These are phyloP conservation scores for Paspalum vaginatum DNA, from an alignment of 176 grass and related monocot species.

Conservation along the genomic window DNA sequence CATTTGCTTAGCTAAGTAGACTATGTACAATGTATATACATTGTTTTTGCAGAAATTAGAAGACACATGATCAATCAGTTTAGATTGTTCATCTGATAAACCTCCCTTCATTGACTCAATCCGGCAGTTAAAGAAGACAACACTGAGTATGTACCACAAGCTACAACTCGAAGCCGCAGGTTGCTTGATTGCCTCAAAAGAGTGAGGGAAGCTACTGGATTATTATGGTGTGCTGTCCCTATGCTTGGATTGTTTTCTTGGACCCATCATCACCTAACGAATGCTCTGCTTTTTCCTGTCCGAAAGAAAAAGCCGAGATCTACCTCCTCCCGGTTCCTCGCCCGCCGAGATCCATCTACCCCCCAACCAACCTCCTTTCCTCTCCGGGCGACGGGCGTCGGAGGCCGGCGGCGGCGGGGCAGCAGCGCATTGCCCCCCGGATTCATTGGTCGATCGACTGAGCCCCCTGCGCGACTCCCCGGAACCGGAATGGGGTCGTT, in stretches of 20 bases:
- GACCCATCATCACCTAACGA: not conserved
- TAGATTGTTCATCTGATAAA: too few species aligned
- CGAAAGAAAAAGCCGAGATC: not conserved
- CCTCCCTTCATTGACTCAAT: too few species aligned
- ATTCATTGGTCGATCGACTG: not conserved
- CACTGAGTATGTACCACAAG: too few species aligned
- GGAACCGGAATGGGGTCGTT: constrained; percentile 69
- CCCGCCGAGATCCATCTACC: not conserved
- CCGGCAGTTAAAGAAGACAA: too few species aligned
- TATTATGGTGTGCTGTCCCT: not conserved
- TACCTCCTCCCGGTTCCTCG: not conserved
- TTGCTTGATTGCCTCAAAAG: not conserved
- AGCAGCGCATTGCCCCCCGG: not conserved
- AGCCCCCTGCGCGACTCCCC: not conserved
- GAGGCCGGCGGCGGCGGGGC: not conserved
- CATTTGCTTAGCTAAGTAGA: too few species aligned
- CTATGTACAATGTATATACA: too few species aligned
- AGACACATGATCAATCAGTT: too few species aligned
- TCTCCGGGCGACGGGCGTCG: not conserved
- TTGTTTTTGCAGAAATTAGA: too few species aligned
- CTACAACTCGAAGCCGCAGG: too few species aligned
- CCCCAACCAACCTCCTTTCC: not conserved
- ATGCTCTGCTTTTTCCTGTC: not conserved
- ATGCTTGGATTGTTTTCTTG: not conserved
- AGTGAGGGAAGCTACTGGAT: not conserved